Evolutionary conservation across 768 basidiomycete species (phyloP).

Genomic region (Psilocybe azurescens): DNA sequence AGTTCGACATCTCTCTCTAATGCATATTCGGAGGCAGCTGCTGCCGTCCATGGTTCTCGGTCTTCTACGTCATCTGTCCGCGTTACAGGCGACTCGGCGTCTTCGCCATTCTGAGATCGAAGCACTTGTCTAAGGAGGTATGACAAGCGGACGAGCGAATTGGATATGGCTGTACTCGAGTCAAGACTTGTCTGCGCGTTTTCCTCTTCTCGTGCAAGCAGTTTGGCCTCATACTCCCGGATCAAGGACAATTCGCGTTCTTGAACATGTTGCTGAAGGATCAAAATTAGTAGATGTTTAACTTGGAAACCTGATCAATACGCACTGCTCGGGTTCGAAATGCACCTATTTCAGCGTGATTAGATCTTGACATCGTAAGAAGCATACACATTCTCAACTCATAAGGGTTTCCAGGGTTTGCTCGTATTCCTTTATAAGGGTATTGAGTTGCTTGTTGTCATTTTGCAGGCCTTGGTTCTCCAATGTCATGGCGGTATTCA

Average conservation of each 20-base stretch:
- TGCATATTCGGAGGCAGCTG: slow-evolving; percentile 67
- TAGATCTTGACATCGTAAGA: neutral
- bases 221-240: slow-evolving; percentile 87
- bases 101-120: slow-evolving; percentile 74
- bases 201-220: slow-evolving; percentile 79
- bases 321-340: slow-evolving; percentile 92
- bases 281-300: slow-evolving; percentile 6
- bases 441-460: slow-evolving; percentile 95
- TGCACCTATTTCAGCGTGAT: slow-evolving; percentile 37
- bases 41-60: slow-evolving; percentile 43
- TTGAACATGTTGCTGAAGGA: slow-evolving; percentile 83
- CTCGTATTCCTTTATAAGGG: slow-evolving; percentile 95
- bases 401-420: slow-evolving; percentile 95
- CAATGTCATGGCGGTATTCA: slow-evolving; percentile 76
- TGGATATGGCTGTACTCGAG: slow-evolving; percentile 67
- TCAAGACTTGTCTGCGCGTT: slow-evolving; percentile 62
- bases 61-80: slow-evolving; percentile 39
- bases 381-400: slow-evolving; percentile 49
- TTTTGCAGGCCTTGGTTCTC: slow-evolving; percentile 89
- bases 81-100: slow-evolving; percentile 34
- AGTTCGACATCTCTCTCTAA: slow-evolving; percentile 93
- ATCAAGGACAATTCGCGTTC: slow-evolving; percentile 89
- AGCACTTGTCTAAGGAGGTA: slow-evolving; percentile 71
- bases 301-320: slow-evolving; percentile 22
- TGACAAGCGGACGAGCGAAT: slow-evolving; percentile 73